A percentile compares a stretch with the other conserved stretches of the same genome.
phyloP scores from a whole-genome alignment of 305 asterid genomes.

The Fraxinus xanthoxyloides region DNA sequence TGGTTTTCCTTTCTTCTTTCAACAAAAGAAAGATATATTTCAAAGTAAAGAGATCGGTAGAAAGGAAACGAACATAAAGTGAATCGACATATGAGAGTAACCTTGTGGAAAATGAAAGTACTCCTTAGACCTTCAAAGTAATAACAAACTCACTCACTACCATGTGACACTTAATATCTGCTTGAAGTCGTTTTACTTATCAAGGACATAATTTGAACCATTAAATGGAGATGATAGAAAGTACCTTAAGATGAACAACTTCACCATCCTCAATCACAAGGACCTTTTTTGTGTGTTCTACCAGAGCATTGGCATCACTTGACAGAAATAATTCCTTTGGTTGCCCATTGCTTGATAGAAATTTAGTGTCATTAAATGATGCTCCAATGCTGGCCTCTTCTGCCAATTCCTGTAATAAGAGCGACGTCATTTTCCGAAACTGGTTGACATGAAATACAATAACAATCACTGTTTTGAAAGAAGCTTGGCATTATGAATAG shows the following conservation, averaged over 20 bases:
- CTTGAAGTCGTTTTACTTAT: neutral
- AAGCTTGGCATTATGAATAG: neutral
- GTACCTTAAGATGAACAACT: constrained; percentile 93
- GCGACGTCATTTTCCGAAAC: constrained; percentile 19
- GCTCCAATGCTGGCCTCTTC: constrained; percentile 50
- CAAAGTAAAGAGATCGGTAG: neutral
- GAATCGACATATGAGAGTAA: neutral
- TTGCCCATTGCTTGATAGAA: constrained; percentile 68
- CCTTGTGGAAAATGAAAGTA: neutral
- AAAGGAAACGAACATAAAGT: neutral
- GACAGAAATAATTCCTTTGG: constrained; percentile 86
- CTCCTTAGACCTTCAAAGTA: neutral
- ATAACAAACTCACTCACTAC: neutral
- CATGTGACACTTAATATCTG: neutral
- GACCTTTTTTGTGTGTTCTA: constrained; percentile 95
- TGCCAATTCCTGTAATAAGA: constrained; percentile 57
- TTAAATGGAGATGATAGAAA: constrained; percentile 1
- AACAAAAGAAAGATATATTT: neutral
- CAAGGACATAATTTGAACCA: neutral
- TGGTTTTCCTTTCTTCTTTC: neutral
- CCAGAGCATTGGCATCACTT: constrained; percentile 95
- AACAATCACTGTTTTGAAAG: neutral
- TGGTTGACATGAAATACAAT: neutral
- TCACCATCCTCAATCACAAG: constrained; percentile 85
- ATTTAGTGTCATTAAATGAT: constrained; percentile 43